Conservation (phyloP, 2,329 filamentous ascomycete genomes). For the Samsoniella hepiali region DNA sequence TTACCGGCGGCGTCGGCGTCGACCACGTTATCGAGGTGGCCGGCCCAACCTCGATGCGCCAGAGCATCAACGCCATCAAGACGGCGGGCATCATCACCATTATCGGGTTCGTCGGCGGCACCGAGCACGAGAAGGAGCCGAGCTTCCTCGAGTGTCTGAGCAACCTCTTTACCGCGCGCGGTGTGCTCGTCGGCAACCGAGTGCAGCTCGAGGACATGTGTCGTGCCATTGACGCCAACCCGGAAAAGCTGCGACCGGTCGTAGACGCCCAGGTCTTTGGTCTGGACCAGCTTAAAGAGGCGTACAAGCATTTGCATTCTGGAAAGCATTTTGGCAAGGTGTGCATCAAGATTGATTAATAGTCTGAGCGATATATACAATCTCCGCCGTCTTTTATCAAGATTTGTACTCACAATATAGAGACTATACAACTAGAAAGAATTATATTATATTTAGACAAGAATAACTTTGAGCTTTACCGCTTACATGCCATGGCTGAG, state of each 20-base stretch:
- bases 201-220: constrained; percentile 51
- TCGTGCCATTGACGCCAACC: constrained; percentile 45
- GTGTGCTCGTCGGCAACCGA: constrained; percentile 45
- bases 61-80: constrained; percentile 45
- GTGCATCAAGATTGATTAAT: constrained; percentile 17
- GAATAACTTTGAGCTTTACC: too few relatives aligned
- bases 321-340: constrained; percentile 36
- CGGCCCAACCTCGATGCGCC: constrained; percentile 41
- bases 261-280: constrained; percentile 43
- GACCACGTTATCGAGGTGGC: constrained; percentile 49
- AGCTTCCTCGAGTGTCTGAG: constrained; percentile 34
- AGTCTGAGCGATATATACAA: not conserved
- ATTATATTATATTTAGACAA: not conserved
- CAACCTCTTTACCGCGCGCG: constrained; percentile 40
- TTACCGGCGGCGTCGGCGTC: constrained; percentile 44
- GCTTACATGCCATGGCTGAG: constrained; percentile 35
- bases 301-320: constrained; percentile 28
- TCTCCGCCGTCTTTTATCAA: not conserved
- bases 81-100: constrained; percentile 45
- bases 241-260: constrained; percentile 41
- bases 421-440: not conserved
- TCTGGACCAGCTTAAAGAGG: constrained; percentile 37
- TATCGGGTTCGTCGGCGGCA: constrained; percentile 37
- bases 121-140: constrained; percentile 26
- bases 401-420: not conserved